Evolutionary conservation across 148 eudicot species (phyloP).

Genomic region (Cornus controversa): DNA sequence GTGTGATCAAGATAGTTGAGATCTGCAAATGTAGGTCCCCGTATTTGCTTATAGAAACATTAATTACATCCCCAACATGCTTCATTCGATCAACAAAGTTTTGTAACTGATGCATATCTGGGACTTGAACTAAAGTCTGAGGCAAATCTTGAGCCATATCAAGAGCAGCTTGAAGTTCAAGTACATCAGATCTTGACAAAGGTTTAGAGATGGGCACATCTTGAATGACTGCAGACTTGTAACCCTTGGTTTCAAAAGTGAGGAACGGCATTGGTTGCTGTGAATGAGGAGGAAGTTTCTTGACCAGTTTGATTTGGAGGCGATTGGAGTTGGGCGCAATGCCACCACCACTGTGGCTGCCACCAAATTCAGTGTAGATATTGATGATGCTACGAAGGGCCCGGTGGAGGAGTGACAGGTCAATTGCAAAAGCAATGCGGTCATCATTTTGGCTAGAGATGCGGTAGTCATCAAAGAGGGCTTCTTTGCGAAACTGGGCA

Average conservation of each 20-base stretch:
- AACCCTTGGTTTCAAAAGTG: conserved; percentile 79
- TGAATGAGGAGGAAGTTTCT: conserved; percentile 75
- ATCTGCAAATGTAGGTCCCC: conserved; percentile 85
- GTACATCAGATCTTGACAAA: conserved; percentile 62
- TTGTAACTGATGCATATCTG: conserved; percentile 57
- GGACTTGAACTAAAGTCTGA: conserved; percentile 58
- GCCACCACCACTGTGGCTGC: conserved; percentile 14
- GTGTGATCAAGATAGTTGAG: conserved; percentile 60
- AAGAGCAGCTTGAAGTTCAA: conserved; percentile 70
- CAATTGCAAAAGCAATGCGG: conserved; percentile 75
- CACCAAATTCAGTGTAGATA: conserved; percentile 43
- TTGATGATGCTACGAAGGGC: conserved; percentile 75
- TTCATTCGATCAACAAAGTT: conserved; percentile 84
- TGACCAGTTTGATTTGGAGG: conserved; percentile 82
- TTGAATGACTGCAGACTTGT: conserved; percentile 81
- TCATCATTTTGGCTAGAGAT: conserved; percentile 80
- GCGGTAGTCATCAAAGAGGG: conserved; percentile 74
- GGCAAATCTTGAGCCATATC: conserved; percentile 82
- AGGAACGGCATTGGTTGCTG: conserved; percentile 68
- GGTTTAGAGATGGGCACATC: conserved; percentile 97
- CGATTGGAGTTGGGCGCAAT: conserved; percentile 28
- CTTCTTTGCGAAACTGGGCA: conserved; percentile 63
- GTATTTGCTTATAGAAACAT: conserved; percentile 50
- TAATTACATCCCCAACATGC: conserved; percentile 73
- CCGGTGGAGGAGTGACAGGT: conserved; percentile 78